These are phyloP conservation scores for Anthracocystis walkeri DNA, from an alignment of 1,284 basidiomycete genomes.

Conservation along the genomic window DNA sequence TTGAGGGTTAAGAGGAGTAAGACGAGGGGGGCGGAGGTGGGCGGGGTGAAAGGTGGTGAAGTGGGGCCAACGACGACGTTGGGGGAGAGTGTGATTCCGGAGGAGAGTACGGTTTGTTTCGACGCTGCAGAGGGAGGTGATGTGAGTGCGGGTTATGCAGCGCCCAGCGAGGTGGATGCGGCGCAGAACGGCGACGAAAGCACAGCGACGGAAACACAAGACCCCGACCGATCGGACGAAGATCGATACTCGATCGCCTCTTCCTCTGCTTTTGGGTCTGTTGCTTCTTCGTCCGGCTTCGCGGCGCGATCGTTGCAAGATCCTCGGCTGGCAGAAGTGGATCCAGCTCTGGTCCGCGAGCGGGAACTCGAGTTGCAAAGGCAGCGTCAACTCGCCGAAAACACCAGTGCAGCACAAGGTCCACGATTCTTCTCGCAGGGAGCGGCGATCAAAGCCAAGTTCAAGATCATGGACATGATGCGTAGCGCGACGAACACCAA, in stretches of 20 bases:
- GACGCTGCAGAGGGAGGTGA: slow-evolving; percentile 8
- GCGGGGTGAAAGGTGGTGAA: neutral
- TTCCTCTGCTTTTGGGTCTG: slow-evolving; percentile 52
- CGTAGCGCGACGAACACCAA: slow-evolving; percentile 41
- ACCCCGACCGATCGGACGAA: slow-evolving; percentile 46
- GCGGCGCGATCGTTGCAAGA: slow-evolving; percentile 20
- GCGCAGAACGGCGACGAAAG: slow-evolving; percentile 3
- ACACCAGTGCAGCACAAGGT: slow-evolving; percentile 56
- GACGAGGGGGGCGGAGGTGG: slow-evolving; percentile 24
- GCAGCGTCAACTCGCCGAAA: slow-evolving; percentile 40
- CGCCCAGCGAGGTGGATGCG: slow-evolving; percentile 2
- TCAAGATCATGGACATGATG: slow-evolving; percentile 54
- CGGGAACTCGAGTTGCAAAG: slow-evolving; percentile 32
- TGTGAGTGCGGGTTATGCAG: slow-evolving; percentile 9
- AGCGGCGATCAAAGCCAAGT: slow-evolving; percentile 60
- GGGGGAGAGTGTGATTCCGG: slow-evolving; percentile 42
- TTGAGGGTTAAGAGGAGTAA: slow-evolving; percentile 68
- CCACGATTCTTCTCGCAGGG: slow-evolving; percentile 55
- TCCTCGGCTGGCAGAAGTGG: slow-evolving; percentile 7
- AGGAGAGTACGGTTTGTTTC: slow-evolving; percentile 18
- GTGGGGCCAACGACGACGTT: slow-evolving; percentile 14
- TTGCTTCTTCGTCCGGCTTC: slow-evolving; percentile 40
- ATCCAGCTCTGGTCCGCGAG: slow-evolving; percentile 27
- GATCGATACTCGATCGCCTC: slow-evolving; percentile 51
- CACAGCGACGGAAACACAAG: slow-evolving; percentile 7